phyloP scores from a whole-genome alignment of 371 early-diverging fungal species.

The Rhizopus sp. region DNA sequence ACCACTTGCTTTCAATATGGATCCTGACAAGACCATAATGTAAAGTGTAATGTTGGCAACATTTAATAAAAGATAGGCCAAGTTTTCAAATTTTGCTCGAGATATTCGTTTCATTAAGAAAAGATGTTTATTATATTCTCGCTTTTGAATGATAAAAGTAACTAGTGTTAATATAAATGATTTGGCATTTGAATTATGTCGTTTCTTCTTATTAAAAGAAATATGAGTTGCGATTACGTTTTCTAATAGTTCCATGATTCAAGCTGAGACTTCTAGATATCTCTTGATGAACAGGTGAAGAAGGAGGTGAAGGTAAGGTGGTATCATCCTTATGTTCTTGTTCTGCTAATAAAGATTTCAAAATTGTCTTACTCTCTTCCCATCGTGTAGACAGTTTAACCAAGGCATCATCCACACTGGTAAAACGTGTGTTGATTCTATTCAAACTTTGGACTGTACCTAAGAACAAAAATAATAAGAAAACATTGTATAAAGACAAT shows the following conservation, averaged over 20 bases:
- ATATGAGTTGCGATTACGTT: conserved; percentile 3
- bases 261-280: neutral
- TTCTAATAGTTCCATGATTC: neutral
- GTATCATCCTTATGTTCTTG: conserved; percentile 11
- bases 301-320: conserved; percentile 23
- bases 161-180: neutral
- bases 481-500: neutral
- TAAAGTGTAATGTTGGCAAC: conserved; percentile 28
- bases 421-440: conserved; percentile 30
- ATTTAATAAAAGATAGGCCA: conserved; percentile 31
- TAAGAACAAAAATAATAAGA: neutral
- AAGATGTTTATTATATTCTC: too few species aligned
- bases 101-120: conserved; percentile 24
- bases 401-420: conserved; percentile 34
- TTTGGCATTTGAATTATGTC: neutral
- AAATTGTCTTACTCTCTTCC: conserved; percentile 32
- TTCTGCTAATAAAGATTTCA: conserved; percentile 14
- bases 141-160: neutral
- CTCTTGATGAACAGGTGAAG: conserved; percentile 26
- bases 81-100: conserved; percentile 39
- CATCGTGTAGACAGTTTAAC: conserved; percentile 30
- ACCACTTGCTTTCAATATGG: conserved; percentile 36
- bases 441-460: conserved; percentile 12
- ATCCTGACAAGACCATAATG: conserved; percentile 33
- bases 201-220: neutral